phyloP scores from a whole-genome alignment of 495 filamentous ascomycete genomes.

The Tuber indicum region DNA sequence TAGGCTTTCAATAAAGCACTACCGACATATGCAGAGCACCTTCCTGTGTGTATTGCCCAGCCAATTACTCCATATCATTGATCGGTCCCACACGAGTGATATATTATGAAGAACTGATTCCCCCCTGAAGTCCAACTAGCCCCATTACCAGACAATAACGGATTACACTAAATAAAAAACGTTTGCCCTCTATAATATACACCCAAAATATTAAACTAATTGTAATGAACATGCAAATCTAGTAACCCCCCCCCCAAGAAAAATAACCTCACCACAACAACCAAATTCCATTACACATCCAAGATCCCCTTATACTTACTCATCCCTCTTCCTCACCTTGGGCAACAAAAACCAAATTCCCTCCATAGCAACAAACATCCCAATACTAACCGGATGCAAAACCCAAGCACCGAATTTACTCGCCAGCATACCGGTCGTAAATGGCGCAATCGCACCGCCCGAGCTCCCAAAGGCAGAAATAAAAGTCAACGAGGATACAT shows the following conservation, averaged over 20 bases:
- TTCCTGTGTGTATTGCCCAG: not conserved
- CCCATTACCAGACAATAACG: not conserved
- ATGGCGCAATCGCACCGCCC: constrained; percentile 67
- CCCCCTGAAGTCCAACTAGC: not conserved
- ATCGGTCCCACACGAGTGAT: not conserved
- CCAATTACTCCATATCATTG: not conserved
- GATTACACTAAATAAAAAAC: too few species aligned
- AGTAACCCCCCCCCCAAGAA: too few species aligned
- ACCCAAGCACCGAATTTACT: constrained; percentile 65
- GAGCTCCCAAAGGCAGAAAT: constrained; percentile 67
- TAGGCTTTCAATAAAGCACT: not conserved
- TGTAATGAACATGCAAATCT: not conserved
- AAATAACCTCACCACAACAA: too few species aligned
- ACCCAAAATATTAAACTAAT: not conserved
- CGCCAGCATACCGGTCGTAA: constrained; percentile 65
- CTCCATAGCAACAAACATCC: constrained; percentile 63
- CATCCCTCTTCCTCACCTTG: constrained; percentile 22
- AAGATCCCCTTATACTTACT: constrained; percentile 9
- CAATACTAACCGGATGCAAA: constrained; percentile 65
- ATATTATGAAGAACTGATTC: not conserved
- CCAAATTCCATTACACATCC: not conserved
- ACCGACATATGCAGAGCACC: not conserved
- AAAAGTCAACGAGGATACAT: constrained; percentile 61
- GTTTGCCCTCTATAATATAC: not conserved
- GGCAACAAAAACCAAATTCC: constrained; percentile 59